phyloP scores from a whole-genome alignment of 179 eudicot genomes.

The Spergularia azorica region DNA sequence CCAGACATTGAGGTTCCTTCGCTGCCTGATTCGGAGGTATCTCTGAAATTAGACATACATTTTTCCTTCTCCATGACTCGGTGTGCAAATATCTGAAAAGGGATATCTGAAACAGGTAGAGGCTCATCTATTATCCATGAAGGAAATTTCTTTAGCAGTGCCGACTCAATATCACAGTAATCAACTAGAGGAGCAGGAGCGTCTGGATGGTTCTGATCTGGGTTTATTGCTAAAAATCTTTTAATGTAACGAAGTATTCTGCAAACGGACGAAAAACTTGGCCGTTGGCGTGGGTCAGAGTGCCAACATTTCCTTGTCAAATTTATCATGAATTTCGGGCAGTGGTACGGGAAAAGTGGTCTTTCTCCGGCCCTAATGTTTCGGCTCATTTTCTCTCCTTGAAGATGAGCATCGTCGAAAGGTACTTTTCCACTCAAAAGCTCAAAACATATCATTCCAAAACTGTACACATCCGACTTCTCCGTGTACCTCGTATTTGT shows the following conservation, averaged over 20 bases:
- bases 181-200: constrained; percentile 49
- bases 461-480: constrained; percentile 78
- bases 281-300: constrained; percentile 60
- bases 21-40: constrained; percentile 65
- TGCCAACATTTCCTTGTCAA: constrained; percentile 83
- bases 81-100: constrained; percentile 70
- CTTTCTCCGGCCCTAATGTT: constrained; percentile 76
- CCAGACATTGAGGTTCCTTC: constrained; percentile 63
- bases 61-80: constrained; percentile 59
- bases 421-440: constrained; percentile 79
- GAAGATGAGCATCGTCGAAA: constrained; percentile 79
- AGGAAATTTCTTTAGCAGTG: constrained; percentile 41
- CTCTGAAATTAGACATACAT: constrained; percentile 32
- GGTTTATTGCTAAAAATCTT: constrained; percentile 48
- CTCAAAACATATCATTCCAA: constrained; percentile 82
- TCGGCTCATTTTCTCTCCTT: constrained; percentile 78
- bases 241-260: constrained; percentile 71
- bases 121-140: constrained; percentile 32
- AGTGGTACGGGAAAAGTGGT: constrained; percentile 67
- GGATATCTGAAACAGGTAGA: constrained; percentile 50
- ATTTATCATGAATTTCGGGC: constrained; percentile 56
- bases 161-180: constrained; percentile 58
- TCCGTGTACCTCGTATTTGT: constrained; percentile 38
- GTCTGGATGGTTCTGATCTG: constrained; percentile 55
- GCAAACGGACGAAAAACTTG: constrained; percentile 72